A percentile compares a stretch with the other conserved stretches of the same genome.
phyloP scores from a whole-genome alignment of 306 rosid genomes.

The Pterocarpus macrocarpus region DNA sequence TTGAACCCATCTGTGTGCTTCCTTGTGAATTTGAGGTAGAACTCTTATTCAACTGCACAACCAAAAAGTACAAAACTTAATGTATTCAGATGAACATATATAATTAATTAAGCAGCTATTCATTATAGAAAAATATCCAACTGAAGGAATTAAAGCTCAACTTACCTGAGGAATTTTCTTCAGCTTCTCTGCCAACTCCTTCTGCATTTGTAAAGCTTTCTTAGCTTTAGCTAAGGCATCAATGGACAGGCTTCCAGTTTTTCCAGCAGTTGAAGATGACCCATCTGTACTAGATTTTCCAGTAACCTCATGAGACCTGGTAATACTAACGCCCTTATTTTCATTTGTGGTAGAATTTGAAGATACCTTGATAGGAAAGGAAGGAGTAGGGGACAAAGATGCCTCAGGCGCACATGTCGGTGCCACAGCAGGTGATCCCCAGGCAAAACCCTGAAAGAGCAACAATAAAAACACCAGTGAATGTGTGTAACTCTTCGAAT shows the following conservation, averaged over 20 bases:
- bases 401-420: slow-evolving; percentile 70
- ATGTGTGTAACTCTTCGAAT: slow-evolving; percentile 38
- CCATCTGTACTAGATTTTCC: slow-evolving; percentile 99
- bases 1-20: slow-evolving; percentile 51
- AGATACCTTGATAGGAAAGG: slow-evolving; percentile 93
- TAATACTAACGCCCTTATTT: slow-evolving; percentile 99
- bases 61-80: slow-evolving; percentile 47
- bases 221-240: slow-evolving; percentile 91
- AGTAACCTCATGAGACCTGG: slow-evolving; percentile 99
- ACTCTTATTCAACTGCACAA: slow-evolving; percentile 72
- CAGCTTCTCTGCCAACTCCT: slow-evolving; percentile 78
- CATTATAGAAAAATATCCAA: slow-evolving; percentile 8
- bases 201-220: slow-evolving; percentile 84
- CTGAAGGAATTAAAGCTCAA: slow-evolving; percentile 16
- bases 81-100: slow-evolving; percentile 38
- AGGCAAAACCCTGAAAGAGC: slow-evolving; percentile 66
- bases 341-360: slow-evolving; percentile 96
- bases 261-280: slow-evolving; percentile 95
- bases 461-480: slow-evolving; percentile 41
- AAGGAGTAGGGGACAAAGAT: slow-evolving; percentile 63
- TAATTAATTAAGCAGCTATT: background rate
- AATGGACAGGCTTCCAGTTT: slow-evolving; percentile 77
- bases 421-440: slow-evolving; percentile 63
- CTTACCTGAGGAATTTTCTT: slow-evolving; percentile 82
- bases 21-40: slow-evolving; percentile 60